Evolutionary conservation across 2,329 filamentous ascomycete genomes (phyloP), one percentile per base, ranked within the genome.

Genomic region (Aspergillus aculeatus): DNA sequence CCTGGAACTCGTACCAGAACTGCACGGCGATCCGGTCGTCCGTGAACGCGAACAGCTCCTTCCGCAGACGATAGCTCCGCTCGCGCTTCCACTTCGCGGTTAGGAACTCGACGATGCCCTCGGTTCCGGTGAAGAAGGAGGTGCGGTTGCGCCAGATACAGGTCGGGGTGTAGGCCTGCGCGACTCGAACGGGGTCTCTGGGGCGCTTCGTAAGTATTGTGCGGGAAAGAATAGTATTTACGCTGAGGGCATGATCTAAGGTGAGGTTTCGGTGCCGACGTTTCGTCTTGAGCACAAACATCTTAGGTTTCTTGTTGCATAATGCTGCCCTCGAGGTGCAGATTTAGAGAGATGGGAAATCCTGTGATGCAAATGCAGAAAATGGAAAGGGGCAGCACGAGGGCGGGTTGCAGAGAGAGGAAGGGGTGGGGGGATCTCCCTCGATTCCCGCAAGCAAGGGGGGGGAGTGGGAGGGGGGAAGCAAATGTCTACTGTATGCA

Each of bases 1-100:
- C 90, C 64, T 86, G 83, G 77, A 86, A 93, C 75, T 96, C 89
- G 69, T 94, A 96, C 91, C 91, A 96, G 73, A 95, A 96, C 71
- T 96, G 91, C 23, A 96, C 92, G 1, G 91, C 91, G 64, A 93
- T 94, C 75, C 86, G 89, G 74, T 94, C 81, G 41, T 87, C 87
- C 0, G 78, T 82, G 69, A 92, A 95, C 1, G 90, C 82, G 74
- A 96, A 96, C 1, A 96, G 79, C 72, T 96, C 92, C 74, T 96
- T 96, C 56, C 91, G 84, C 57, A 96, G 81, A 0, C 83, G 82
- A 69, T 96, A 96, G 16, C 82, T 85, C 48, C 84, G 78, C 73
- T 96, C 92, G 21, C 81, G 84, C 48, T 82, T 76, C 91, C 91
- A 96, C 71, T 96, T 96, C 49, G 84, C 78, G 0, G 82, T 83